Evolutionary conservation across 1,284 basidiomycete genomes (phyloP).

Genomic region (Stereum hirsutum): DNA sequence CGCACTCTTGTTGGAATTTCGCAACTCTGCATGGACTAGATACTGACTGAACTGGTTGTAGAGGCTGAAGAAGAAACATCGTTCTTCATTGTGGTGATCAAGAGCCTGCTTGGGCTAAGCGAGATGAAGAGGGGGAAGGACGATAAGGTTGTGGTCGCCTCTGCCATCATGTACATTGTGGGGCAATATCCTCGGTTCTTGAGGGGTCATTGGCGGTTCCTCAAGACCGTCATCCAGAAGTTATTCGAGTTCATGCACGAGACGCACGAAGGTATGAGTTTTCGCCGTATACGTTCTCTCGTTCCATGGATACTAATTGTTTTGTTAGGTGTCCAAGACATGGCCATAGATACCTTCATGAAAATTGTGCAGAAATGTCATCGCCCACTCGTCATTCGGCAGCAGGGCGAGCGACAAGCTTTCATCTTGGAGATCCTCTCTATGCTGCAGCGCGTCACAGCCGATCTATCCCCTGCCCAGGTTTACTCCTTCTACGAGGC

Average conservation of each 20-base stretch:
- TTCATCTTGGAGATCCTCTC: constrained; percentile 98
- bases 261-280: constrained; percentile 90
- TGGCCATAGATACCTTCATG: constrained; percentile 99
- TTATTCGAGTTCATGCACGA: constrained; percentile 99
- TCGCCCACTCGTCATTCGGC: constrained; percentile 98
- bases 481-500: constrained; percentile 98
- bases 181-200: constrained; percentile 99
- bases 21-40: constrained; percentile 4
- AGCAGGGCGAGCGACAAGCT: constrained; percentile 94
- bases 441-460: constrained; percentile 87
- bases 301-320: neutral
- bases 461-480: constrained; percentile 93
- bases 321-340: constrained; percentile 87
- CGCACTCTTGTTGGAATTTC: constrained; percentile 23
- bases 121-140: constrained; percentile 99
- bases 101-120: constrained; percentile 94
- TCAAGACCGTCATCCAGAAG: constrained; percentile 99
- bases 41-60: constrained; percentile 21
- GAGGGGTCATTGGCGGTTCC: constrained; percentile 99
- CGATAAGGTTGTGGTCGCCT: constrained; percentile 99
- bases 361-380: constrained; percentile 99
- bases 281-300: constrained; percentile 7
- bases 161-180: constrained; percentile 99
- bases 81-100: constrained; percentile 98
- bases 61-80: constrained; percentile 99